Evolutionary conservation across 345 rosid species (phyloP).

Genomic region (Crucihimalaya himalaica): DNA sequence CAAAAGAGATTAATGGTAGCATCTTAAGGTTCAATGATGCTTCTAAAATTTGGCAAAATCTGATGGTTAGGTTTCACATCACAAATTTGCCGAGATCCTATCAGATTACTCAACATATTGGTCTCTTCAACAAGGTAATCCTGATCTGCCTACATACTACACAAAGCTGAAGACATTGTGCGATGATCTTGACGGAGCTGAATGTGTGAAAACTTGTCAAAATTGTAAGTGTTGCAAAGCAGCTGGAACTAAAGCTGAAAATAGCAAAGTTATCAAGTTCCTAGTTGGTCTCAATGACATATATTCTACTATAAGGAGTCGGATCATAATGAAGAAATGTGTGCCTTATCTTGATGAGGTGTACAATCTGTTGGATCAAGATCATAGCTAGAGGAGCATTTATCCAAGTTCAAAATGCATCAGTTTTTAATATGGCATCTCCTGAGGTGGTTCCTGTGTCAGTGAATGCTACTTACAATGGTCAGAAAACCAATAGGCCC

Average conservation of each 20-base stretch:
- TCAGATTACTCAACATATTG: not conserved
- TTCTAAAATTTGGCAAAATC: too few species aligned
- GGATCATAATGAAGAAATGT: not conserved
- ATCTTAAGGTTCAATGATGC: too few species aligned
- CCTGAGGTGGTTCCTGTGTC: not conserved
- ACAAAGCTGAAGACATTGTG: not conserved
- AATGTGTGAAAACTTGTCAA: not conserved
- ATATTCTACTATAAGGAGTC: not conserved
- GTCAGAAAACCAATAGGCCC: rapidly evolving
- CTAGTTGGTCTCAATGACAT: not conserved
- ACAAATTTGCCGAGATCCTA: too few species aligned
- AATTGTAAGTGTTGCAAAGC: not conserved
- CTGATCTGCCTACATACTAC: not conserved
- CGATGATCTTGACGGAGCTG: not conserved
- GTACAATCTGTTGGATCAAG: not conserved
- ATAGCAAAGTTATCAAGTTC: not conserved
- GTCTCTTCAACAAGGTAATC: not conserved
- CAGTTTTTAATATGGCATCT: not conserved
- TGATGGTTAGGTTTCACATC: too few species aligned
- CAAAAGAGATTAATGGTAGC: too few species aligned
- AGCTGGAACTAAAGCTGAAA: rapidly evolving
- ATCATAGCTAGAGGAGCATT: not conserved
- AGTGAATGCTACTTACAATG: not conserved
- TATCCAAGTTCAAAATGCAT: not conserved
- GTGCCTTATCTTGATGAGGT: not conserved